Conservation (phyloP, 2,329 filamentous ascomycete species). For the Epicoccum sorghinum region DNA sequence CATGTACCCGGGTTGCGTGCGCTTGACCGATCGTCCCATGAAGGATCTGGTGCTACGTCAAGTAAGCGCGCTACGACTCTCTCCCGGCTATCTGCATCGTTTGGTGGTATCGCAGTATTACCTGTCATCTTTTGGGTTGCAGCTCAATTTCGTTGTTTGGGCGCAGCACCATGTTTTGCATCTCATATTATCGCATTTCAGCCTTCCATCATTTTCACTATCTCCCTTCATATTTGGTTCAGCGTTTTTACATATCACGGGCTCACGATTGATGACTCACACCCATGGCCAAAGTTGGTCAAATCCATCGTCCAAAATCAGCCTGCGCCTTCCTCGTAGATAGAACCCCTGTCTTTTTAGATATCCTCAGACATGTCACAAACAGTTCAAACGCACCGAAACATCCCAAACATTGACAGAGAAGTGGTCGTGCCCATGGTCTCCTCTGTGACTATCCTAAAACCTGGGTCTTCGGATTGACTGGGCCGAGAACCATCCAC, state of each 20-base stretch:
- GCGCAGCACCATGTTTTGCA: background rate
- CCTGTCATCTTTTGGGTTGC: too few relatives aligned
- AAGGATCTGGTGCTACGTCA: background rate
- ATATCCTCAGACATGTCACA: conserved; percentile 1
- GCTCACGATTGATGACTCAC: conserved; percentile 11
- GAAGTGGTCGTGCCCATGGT: background rate
- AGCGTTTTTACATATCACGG: background rate
- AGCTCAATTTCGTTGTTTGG: too few relatives aligned
- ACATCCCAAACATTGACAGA: background rate
- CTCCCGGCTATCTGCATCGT: too few relatives aligned
- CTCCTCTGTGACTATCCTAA: too few relatives aligned
- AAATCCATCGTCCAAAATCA: background rate
- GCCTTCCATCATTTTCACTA: background rate
- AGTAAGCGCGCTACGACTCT: too few relatives aligned
- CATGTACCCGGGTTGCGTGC: background rate
- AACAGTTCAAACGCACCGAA: background rate
- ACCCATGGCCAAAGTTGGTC: background rate
- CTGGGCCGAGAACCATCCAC: background rate
- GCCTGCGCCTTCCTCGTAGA: conserved; percentile 5
- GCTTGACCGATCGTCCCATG: background rate
- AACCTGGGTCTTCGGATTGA: background rate
- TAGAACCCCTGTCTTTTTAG: conserved; percentile 2
- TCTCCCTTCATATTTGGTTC: background rate
- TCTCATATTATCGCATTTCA: conserved; percentile 2
- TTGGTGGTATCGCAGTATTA: too few relatives aligned